These are phyloP conservation scores for Yueomyces sp. DNA, from an alignment of 805 yeast species.

Conservation along the genomic window DNA sequence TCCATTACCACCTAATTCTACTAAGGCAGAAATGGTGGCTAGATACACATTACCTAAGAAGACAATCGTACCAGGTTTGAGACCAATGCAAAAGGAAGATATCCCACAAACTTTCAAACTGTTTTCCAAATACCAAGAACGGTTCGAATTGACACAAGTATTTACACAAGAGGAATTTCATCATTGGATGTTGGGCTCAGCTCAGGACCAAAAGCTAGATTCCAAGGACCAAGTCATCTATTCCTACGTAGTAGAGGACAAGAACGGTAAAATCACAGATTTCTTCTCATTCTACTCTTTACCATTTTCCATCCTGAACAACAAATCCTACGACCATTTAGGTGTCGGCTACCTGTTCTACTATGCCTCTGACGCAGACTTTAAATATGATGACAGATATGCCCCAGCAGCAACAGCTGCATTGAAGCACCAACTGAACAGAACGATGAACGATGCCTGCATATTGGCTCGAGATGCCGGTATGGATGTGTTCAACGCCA, in stretches of 20 bases:
- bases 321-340: constrained; percentile 47
- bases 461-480: constrained; percentile 50
- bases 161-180: constrained; percentile 44
- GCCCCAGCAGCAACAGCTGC: constrained; percentile 28
- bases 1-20: constrained; percentile 56
- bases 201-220: constrained; percentile 12
- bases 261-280: constrained; percentile 57
- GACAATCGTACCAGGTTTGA: constrained; percentile 38
- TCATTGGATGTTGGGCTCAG: constrained; percentile 70
- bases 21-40: constrained; percentile 61
- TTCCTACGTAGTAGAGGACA: constrained; percentile 59
- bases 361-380: constrained; percentile 64
- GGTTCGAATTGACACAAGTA: constrained; percentile 61
- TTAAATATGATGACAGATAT: constrained; percentile 26
- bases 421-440: constrained; percentile 45
- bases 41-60: constrained; percentile 44
- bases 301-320: constrained; percentile 72
- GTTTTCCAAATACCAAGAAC: constrained; percentile 46
- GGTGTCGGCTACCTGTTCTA: constrained; percentile 84
- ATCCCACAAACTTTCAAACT: constrained; percentile 48
- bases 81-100: constrained; percentile 43
- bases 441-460: constrained; percentile 60
- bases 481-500: constrained; percentile 89
- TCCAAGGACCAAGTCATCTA: constrained; percentile 39
- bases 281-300: constrained; percentile 80